phyloP scores from a whole-genome alignment of 306 rosid species.

The Cicer bijugum region DNA sequence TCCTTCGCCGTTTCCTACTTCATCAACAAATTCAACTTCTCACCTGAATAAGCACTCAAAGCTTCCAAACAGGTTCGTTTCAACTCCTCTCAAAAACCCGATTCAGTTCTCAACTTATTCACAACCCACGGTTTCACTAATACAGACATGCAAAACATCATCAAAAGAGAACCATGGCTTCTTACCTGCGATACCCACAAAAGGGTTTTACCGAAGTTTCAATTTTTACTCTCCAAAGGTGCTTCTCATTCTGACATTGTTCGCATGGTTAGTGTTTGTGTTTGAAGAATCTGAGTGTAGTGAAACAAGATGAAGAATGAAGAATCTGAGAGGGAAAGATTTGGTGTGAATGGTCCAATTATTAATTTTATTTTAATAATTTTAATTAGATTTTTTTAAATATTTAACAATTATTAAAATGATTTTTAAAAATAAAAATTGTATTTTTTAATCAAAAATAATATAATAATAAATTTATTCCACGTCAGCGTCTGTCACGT shows the following conservation, averaged over 20 bases:
- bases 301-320: too few relatives aligned
- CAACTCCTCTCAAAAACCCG: background rate
- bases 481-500: too few relatives aligned
- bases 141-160: background rate
- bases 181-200: background rate
- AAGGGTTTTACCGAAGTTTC: constrained; percentile 33
- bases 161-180: background rate
- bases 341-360: too few relatives aligned
- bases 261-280: background rate
- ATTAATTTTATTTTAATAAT: too few relatives aligned
- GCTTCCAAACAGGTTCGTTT: constrained; percentile 28
- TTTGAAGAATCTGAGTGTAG: too few relatives aligned
- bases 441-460: too few relatives aligned
- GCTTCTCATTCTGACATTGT: constrained; percentile 33
- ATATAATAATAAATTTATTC: too few relatives aligned
- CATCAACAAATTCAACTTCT: constrained; percentile 43
- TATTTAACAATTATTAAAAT: too few relatives aligned
- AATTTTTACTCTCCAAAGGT: constrained; percentile 43
- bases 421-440: too few relatives aligned
- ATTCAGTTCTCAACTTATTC: constrained; percentile 13
- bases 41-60: constrained; percentile 44
- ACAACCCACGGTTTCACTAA: constrained; percentile 4
- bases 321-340: too few relatives aligned
- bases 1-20: constrained; percentile 46
- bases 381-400: too few relatives aligned